These are phyloP conservation scores for Pleodorina starrii DNA, from an alignment of 139 green algal species.

Conservation along the genomic window DNA sequence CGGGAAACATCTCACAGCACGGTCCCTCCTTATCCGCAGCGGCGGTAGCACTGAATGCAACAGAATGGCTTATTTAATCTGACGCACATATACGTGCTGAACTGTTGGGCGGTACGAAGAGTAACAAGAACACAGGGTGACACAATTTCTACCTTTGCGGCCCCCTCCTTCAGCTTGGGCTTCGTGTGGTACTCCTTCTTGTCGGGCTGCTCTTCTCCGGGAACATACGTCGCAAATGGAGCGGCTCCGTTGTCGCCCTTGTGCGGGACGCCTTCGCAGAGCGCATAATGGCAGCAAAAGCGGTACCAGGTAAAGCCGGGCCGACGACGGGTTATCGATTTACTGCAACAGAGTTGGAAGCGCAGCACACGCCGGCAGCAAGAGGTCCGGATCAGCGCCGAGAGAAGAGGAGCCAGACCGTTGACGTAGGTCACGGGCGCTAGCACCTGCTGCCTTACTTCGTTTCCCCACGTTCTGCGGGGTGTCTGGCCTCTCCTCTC, in stretches of 20 bases:
- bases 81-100: neutral
- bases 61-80: too few relatives aligned
- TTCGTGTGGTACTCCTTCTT: neutral
- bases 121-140: neutral
- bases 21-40: too few relatives aligned
- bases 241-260: neutral
- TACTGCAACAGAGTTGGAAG: neutral
- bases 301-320: neutral
- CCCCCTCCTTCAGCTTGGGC: conserved; percentile 43
- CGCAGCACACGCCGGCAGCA: neutral
- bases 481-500: conserved; percentile 6
- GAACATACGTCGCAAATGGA: conserved; percentile 22
- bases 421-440: neutral
- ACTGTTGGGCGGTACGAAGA: too few relatives aligned
- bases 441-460: neutral
- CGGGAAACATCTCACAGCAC: too few relatives aligned
- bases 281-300: neutral
- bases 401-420: neutral
- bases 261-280: conserved; percentile 33
- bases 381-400: neutral
- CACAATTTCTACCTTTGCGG: conserved; percentile 19
- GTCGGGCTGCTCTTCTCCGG: neutral
- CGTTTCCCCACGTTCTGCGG: conserved; percentile 28
- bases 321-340: neutral
- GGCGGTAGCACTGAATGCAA: too few relatives aligned